phyloP scores from a whole-genome alignment of 768 basidiomycete species.

The Podaxis sp. region DNA sequence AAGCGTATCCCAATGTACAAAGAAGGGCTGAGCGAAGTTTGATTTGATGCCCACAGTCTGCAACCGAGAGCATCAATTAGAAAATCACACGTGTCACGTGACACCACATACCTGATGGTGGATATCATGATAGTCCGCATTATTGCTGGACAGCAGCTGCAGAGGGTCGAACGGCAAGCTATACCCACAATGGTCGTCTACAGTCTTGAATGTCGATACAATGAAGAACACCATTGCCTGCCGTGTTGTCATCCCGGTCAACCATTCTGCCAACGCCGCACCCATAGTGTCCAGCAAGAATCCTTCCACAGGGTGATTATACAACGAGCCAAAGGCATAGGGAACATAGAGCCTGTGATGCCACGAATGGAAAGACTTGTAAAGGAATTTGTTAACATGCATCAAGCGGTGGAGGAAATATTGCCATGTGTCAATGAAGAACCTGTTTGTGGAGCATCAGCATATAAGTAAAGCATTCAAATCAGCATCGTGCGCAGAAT shows the following conservation, averaged over 20 bases:
- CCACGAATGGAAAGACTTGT: constrained; percentile 87
- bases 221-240: constrained; percentile 83
- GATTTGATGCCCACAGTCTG: constrained; percentile 85
- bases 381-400: constrained; percentile 89
- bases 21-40: constrained; percentile 96
- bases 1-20: constrained; percentile 87
- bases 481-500: not conserved
- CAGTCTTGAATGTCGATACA: constrained; percentile 85
- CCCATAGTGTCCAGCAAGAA: constrained; percentile 86
- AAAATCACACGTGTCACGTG: not conserved
- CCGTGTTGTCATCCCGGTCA: constrained; percentile 67
- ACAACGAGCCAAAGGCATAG: constrained; percentile 93
- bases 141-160: constrained; percentile 82
- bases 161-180: constrained; percentile 86
- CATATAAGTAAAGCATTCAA: no score
- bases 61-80: not conserved
- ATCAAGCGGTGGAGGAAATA: constrained; percentile 92
- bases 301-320: constrained; percentile 97
- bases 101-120: constrained; percentile 78
- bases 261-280: constrained; percentile 67
- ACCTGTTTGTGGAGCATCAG: constrained; percentile 40
- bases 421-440: constrained; percentile 96
- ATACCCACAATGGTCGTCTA: constrained; percentile 96
- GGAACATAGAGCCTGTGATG: constrained; percentile 97
- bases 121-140: constrained; percentile 96